These are phyloP conservation scores for Ophiognomonia clavigignenti-juglandacearum DNA, from an alignment of 2,329 filamentous ascomycete genomes.

Conservation along the genomic window DNA sequence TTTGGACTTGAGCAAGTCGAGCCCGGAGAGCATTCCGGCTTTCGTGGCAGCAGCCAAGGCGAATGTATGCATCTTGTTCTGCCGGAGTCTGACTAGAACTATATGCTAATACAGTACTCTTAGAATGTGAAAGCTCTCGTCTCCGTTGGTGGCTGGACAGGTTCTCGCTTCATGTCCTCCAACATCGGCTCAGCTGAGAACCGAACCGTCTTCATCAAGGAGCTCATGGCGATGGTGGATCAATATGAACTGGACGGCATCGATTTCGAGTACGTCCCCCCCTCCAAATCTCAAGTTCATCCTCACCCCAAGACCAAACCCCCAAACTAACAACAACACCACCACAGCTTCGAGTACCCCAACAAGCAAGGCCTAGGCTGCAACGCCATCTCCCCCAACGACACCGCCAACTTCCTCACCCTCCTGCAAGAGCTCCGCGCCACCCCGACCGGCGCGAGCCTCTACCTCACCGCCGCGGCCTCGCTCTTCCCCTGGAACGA, in stretches of 20 bases:
- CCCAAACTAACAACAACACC: neutral
- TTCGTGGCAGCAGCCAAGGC: constrained; percentile 14
- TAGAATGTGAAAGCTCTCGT: constrained; percentile 12
- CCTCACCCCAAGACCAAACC: neutral
- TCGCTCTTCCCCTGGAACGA: constrained; percentile 19
- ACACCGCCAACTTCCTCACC: constrained; percentile 16
- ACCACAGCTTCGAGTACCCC: constrained; percentile 18
- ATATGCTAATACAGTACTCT: neutral
- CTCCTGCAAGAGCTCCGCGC: constrained; percentile 17
- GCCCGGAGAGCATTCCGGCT: constrained; percentile 10
- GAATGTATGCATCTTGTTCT: neutral
- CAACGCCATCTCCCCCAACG: constrained; percentile 14
- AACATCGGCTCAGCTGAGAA: constrained; percentile 15
- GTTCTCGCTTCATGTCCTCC: constrained; percentile 8
- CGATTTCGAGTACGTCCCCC: constrained; percentile 17
- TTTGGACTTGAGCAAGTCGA: constrained; percentile 10
- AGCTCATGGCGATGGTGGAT: constrained; percentile 16
- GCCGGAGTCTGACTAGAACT: too few species aligned
- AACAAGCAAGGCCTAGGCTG: constrained; percentile 42
- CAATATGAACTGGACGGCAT: constrained; percentile 18
- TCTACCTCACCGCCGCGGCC: constrained; percentile 15
- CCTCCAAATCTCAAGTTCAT: neutral
- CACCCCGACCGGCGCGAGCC: neutral
- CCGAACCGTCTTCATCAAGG: constrained; percentile 20
- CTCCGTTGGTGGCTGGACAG: constrained; percentile 17